These are phyloP conservation scores for Gamarada debralockiae DNA, from an alignment of 495 filamentous ascomycete species.

Conservation along the genomic window DNA sequence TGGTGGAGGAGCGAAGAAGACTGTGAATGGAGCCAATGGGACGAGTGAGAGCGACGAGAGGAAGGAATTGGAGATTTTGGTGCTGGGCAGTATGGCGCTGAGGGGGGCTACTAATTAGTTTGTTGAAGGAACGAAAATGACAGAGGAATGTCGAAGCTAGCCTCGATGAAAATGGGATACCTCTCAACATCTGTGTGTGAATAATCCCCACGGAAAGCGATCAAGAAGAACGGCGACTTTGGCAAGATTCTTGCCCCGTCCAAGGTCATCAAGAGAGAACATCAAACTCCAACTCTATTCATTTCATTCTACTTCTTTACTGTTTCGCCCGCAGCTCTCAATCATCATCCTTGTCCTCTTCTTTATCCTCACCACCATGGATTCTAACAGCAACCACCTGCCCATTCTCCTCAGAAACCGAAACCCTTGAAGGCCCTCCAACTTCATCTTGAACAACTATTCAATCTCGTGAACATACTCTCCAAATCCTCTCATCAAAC, in stretches of 20 bases:
- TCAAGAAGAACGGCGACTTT: too few species aligned
- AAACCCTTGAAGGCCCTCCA: neutral
- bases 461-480: too few species aligned
- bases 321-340: too few species aligned
- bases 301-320: neutral
- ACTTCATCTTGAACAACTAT: neutral
- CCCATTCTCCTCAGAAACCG: neutral
- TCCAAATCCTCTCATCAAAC: neutral
- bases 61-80: conserved; percentile 54
- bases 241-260: too few species aligned
- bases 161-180: neutral
- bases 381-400: neutral
- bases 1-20: conserved; percentile 24
- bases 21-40: conserved; percentile 5
- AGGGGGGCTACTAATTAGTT: conserved; percentile 38
- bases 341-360: neutral
- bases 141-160: too few species aligned
- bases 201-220: neutral
- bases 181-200: neutral
- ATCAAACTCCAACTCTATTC: neutral
- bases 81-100: conserved; percentile 71
- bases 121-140: conserved; percentile 1
- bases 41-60: conserved; percentile 25
- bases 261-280: too few species aligned
- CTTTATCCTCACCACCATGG: neutral